Conservation (phyloP, 495 filamentous ascomycete genomes). For the Penicillium cinerascens region DNA sequence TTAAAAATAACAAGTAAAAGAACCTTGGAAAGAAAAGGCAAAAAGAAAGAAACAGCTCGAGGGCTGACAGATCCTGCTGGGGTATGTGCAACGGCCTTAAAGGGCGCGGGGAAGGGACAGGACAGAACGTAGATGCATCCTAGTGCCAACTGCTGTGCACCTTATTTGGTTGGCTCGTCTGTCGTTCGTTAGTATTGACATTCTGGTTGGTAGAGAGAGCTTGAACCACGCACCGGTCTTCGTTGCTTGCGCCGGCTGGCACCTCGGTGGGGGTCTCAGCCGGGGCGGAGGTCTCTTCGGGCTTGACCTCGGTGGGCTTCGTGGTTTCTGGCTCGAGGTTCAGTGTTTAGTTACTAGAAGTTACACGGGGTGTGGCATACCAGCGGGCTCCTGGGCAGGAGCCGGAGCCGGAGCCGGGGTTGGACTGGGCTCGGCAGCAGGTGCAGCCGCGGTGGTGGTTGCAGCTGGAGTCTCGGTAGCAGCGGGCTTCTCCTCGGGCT, state of each 20-base stretch:
- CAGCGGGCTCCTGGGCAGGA: constrained; percentile 6
- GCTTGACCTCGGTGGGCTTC: neutral
- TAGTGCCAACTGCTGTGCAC: neutral
- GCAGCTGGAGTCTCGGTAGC: neutral
- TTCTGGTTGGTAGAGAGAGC: neutral
- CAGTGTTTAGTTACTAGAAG: neutral
- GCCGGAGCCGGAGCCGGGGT: constrained; percentile 1
- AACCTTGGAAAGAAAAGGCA: neutral
- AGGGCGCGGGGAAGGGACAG: neutral
- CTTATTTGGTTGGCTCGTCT: neutral
- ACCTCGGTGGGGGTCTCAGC: neutral
- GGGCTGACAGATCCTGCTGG: neutral
- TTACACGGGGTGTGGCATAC: neutral
- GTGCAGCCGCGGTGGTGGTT: neutral
- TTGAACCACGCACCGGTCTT: neutral
- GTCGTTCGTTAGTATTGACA: neutral
- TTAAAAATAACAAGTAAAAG: neutral
- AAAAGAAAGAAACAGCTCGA: neutral
- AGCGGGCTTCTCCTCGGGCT: constrained; percentile 9
- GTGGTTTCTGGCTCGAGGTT: neutral
- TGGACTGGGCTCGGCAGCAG: constrained; percentile 3
- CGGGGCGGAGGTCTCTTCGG: neutral
- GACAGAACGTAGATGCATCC: neutral
- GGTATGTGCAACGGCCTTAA: neutral
- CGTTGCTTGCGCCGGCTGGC: constrained; percentile 7